Conservation (phyloP, 768 basidiomycete species). For the Rhodotorula diobovata region DNA sequence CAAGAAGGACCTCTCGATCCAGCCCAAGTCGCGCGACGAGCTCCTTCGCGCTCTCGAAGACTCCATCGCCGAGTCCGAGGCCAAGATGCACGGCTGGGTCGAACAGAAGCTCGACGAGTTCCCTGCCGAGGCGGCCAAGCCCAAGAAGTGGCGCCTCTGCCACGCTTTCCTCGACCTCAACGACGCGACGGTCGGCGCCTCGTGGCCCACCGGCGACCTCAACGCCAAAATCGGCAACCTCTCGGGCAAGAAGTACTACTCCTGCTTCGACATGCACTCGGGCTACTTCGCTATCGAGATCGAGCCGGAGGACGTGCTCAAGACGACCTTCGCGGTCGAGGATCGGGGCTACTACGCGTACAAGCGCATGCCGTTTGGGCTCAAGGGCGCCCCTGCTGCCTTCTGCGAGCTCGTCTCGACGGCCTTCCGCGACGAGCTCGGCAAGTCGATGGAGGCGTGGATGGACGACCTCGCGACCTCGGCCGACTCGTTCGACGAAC, state of each 20-base stretch:
- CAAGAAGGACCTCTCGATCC: background rate
- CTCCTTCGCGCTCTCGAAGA: background rate
- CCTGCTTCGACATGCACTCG: background rate
- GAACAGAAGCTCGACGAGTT: background rate
- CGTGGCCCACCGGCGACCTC: background rate
- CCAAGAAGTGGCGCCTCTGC: background rate
- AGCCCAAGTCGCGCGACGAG: background rate
- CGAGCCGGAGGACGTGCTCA: background rate
- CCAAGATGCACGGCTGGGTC: background rate
- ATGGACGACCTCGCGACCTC: background rate
- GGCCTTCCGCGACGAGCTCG: background rate
- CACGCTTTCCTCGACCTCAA: conserved; percentile 4
- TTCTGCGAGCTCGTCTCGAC: background rate
- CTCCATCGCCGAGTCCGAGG: background rate
- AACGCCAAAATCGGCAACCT: background rate
- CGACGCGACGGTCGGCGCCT: conserved; percentile 1
- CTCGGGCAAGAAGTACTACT: conserved; percentile 1
- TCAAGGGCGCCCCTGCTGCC: background rate
- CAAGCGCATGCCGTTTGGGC: background rate
- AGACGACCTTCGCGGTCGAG: conserved; percentile 1
- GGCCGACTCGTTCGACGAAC: background rate
- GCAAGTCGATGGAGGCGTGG: background rate
- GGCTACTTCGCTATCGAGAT: background rate
- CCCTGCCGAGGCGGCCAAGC: background rate
- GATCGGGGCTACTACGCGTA: background rate